These are phyloP conservation scores for Pyrenochaeta sp. DNA, from an alignment of 2,329 filamentous ascomycete species.

Conservation along the genomic window DNA sequence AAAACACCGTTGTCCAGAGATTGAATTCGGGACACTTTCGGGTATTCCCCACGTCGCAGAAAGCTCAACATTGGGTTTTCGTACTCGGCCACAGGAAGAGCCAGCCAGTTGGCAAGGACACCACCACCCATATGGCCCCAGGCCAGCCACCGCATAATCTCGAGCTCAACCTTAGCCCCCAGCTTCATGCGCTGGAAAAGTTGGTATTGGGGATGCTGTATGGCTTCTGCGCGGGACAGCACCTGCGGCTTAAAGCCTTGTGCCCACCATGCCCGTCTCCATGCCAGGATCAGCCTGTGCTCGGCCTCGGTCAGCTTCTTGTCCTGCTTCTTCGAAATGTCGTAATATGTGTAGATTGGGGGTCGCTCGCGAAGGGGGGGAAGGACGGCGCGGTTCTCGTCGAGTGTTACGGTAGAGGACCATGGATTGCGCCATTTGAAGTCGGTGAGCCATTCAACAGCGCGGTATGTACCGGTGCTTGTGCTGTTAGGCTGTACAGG, in stretches of 20 bases:
- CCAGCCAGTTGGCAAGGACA: constrained; percentile 78
- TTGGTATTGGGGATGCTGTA: constrained; percentile 80
- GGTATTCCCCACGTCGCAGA: constrained; percentile 78
- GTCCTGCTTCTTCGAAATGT: constrained; percentile 70
- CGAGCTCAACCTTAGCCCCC: constrained; percentile 54
- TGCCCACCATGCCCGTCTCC: constrained; percentile 95
- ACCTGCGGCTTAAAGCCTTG: constrained; percentile 89
- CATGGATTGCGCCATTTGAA: constrained; percentile 94
- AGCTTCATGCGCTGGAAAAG: constrained; percentile 65
- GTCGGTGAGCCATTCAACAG: constrained; percentile 84
- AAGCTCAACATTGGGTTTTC: constrained; percentile 76
- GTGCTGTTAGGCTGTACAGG: constrained; percentile 83
- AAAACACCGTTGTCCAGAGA: constrained; percentile 76
- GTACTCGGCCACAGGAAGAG: constrained; percentile 82
- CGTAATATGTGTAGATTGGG: constrained; percentile 91
- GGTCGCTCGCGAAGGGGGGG: constrained; percentile 76
- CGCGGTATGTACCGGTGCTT: constrained; percentile 62
- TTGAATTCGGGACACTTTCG: constrained; percentile 77
- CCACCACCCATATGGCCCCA: constrained; percentile 93
- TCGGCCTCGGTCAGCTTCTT: constrained; percentile 74
- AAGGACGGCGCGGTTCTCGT: constrained; percentile 83
- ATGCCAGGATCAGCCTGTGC: constrained; percentile 80
- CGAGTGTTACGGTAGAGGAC: constrained; percentile 79
- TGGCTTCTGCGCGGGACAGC: constrained; percentile 79
- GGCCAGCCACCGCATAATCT: constrained; percentile 86